Percentiles rank a stretch among this genome's conserved stretches.
phyloP scores from a whole-genome alignment of 2,329 filamentous ascomycete genomes.

The Aspergillus terreus region DNA sequence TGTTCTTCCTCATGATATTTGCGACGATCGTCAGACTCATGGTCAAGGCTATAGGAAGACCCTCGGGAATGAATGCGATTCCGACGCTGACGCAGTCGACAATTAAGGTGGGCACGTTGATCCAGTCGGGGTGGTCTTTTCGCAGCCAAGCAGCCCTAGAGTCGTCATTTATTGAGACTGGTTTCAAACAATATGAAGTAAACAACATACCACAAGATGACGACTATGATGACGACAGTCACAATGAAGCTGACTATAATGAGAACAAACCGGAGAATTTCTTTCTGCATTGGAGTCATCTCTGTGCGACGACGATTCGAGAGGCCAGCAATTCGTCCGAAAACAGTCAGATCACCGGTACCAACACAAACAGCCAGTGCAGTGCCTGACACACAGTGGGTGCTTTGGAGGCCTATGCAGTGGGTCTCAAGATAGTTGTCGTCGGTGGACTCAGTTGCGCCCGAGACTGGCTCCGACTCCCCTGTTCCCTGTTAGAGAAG shows the following conservation, averaged over 20 bases:
- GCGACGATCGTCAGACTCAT: constrained; percentile 71
- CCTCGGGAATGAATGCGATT: constrained; percentile 73
- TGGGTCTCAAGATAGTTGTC: constrained; percentile 73
- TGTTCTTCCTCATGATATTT: constrained; percentile 72
- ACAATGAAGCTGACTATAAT: constrained; percentile 69
- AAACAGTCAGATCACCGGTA: constrained; percentile 69
- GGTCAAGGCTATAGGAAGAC: constrained; percentile 66
- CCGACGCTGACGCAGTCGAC: constrained; percentile 69
- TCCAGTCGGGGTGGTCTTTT: constrained; percentile 64
- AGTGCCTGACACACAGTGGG: constrained; percentile 68
- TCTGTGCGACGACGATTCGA: constrained; percentile 66
- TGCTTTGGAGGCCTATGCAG: constrained; percentile 74
- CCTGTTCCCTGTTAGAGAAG: constrained; percentile 49
- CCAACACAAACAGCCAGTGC: constrained; percentile 66
- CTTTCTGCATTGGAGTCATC: constrained; percentile 66
- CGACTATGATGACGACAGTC: constrained; percentile 47
- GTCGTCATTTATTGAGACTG: constrained; percentile 3
- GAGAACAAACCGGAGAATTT: constrained; percentile 68
- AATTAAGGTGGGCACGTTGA: constrained; percentile 67
- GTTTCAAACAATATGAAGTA: background rate
- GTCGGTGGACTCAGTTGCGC: constrained; percentile 63
- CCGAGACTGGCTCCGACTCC: constrained; percentile 63
- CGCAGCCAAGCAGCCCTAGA: constrained; percentile 66
- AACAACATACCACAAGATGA: constrained; percentile 58
- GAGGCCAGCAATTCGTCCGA: constrained; percentile 70